These are phyloP conservation scores for Microsporum audouinii DNA, from an alignment of 2,329 filamentous ascomycete species.

Conservation along the genomic window DNA sequence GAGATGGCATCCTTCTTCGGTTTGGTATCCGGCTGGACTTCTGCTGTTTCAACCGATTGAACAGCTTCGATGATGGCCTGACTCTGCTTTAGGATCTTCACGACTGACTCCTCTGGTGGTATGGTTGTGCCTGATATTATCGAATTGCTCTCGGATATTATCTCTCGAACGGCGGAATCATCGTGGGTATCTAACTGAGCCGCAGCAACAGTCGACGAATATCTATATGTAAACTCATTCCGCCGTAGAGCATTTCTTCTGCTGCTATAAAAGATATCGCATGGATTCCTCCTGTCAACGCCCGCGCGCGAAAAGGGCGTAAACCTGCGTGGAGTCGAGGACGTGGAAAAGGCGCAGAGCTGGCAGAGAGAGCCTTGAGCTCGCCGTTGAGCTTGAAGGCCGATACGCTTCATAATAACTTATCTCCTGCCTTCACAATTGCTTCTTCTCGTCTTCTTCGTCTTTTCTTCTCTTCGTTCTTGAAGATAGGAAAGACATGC, in stretches of 20 bases:
- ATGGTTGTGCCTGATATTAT: conserved; percentile 24
- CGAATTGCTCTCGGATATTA: conserved; percentile 19
- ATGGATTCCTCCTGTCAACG: not conserved
- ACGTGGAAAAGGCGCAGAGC: conserved; percentile 27
- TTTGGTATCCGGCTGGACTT: not conserved
- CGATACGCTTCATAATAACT: conserved; percentile 26
- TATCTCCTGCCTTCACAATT: not conserved
- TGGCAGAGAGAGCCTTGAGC: conserved; percentile 26
- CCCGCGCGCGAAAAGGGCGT: not conserved
- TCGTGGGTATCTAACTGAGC: conserved; percentile 7
- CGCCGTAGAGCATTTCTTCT: not conserved
- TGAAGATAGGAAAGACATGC: not conserved
- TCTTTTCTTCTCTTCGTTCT: not conserved
- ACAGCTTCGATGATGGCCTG: conserved; percentile 24
- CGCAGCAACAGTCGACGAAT: not conserved
- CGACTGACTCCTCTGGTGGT: conserved; percentile 26
- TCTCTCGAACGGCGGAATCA: conserved; percentile 22
- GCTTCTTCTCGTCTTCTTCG: not conserved
- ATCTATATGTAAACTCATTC: not conserved
- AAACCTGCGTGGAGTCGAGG: conserved; percentile 9
- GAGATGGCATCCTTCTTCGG: conserved; percentile 28
- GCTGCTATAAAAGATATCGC: not conserved
- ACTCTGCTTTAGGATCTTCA: conserved; percentile 27
- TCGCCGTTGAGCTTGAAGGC: conserved; percentile 21
- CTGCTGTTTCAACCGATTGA: conserved; percentile 12